A percentile compares a stretch with the other conserved stretches of the same genome.
These are phyloP conservation scores for Neovahlkampfia damariscottae DNA, from an alignment of 78 protist species.

Conservation along the genomic window DNA sequence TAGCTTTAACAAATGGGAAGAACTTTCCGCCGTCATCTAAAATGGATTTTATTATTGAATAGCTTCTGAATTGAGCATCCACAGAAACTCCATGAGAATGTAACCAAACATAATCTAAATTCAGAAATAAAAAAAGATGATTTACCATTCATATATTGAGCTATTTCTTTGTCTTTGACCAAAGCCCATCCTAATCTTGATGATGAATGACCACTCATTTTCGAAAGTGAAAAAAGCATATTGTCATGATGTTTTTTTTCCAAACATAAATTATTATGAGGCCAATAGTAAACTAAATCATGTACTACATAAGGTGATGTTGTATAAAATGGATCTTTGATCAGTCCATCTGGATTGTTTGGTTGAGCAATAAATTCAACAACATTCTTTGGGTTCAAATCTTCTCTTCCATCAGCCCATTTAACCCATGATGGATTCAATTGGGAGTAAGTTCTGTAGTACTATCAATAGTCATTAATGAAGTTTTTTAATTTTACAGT, in stretches of 20 bases:
- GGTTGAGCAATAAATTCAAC: conserved; percentile 6
- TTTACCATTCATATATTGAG: not conserved
- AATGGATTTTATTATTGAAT: too few species aligned
- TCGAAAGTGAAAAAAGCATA: conserved; percentile 8
- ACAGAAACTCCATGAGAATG: too few species aligned
- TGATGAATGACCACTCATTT: conserved; percentile 13
- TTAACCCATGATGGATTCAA: too few species aligned
- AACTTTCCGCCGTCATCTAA: too few species aligned
- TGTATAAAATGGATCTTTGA: not conserved
- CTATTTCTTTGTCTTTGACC: conserved; percentile 1
- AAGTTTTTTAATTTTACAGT: too few species aligned
- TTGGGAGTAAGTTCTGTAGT: too few species aligned
- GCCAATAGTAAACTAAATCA: conserved; percentile 14
- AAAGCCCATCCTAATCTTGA: conserved; percentile 18
- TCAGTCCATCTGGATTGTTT: conserved; percentile 6
- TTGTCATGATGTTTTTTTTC: not conserved
- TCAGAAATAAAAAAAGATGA: too few species aligned
- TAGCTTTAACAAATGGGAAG: too few species aligned
- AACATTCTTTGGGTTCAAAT: not conserved
- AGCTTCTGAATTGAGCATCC: too few species aligned
- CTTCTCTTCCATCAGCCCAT: too few species aligned
- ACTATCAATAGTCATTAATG: too few species aligned
- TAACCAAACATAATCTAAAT: too few species aligned
- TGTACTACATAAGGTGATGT: not conserved
- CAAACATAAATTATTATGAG: not conserved